These are phyloP conservation scores for Gossypium mustelinum DNA, from an alignment of 345 rosid genomes.

Conservation along the genomic window DNA sequence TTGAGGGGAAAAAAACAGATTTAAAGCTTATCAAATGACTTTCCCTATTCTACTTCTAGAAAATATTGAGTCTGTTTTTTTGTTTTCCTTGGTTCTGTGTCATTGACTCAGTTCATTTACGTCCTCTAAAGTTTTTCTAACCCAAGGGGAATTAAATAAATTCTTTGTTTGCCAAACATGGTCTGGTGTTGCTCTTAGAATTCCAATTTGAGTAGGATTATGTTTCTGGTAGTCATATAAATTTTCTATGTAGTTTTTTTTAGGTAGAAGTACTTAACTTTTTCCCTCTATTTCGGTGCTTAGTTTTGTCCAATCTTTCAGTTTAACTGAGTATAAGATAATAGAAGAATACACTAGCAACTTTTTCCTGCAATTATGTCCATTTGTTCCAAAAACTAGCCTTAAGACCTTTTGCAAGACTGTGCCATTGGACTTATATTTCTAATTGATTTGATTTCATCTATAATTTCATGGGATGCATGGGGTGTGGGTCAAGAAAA, in stretches of 20 bases:
- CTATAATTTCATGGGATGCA: not conserved
- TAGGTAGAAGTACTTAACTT: not conserved
- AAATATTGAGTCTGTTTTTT: conserved; percentile 7
- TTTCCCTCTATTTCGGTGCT: not conserved
- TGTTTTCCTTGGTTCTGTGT: not conserved
- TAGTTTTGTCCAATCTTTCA: not conserved
- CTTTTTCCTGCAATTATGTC: not conserved
- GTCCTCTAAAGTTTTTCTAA: not conserved
- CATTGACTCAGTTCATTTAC: not conserved
- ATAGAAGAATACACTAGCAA: not conserved
- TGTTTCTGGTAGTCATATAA: not conserved
- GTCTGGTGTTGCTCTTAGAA: not conserved
- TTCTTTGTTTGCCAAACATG: not conserved
- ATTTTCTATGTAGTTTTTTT: not conserved
- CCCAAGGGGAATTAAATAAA: not conserved
- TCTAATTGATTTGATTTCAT: not conserved
- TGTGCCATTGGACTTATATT: not conserved
- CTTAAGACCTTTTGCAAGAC: not conserved
- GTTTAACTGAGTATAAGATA: not conserved
- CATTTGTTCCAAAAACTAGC: not conserved
- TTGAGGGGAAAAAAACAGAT: not conserved
- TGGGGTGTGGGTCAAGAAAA: not conserved
- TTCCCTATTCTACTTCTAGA: not conserved
- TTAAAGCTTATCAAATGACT: not conserved
- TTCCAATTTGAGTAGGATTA: not conserved